Percentiles rank a stretch among this genome's conserved stretches.
Conservation (phyloP, 2,329 filamentous ascomycete genomes). For the Epichloe sp. region DNA sequence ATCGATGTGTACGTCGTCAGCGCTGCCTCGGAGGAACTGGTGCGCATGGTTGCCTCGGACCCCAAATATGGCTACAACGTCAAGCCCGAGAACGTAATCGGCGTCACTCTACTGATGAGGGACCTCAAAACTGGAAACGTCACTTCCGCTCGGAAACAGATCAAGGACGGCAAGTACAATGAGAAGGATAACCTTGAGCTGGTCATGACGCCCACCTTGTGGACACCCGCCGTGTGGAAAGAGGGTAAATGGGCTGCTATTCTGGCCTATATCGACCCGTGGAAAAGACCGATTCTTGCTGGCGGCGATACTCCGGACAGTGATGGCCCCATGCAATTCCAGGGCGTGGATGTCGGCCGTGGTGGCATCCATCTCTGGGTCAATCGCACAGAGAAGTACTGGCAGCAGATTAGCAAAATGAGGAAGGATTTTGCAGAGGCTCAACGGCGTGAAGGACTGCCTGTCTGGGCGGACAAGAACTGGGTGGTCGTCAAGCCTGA, state of each 20-base stretch:
- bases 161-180: slow-evolving; percentile 23
- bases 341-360: slow-evolving; percentile 27
- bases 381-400: slow-evolving; percentile 23
- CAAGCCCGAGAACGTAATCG: slow-evolving; percentile 29
- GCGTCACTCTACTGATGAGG: slow-evolving; percentile 25
- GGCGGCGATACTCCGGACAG: slow-evolving; percentile 30
- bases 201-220: slow-evolving; percentile 27
- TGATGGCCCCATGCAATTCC: slow-evolving; percentile 31
- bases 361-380: slow-evolving; percentile 30
- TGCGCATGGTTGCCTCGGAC: slow-evolving; percentile 32
- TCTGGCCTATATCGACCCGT: slow-evolving; percentile 27
- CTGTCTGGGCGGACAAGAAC: slow-evolving; percentile 30
- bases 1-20: slow-evolving; percentile 31
- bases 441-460: slow-evolving; percentile 21
- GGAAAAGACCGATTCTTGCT: slow-evolving; percentile 28
- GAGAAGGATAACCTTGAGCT: slow-evolving; percentile 24
- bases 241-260: slow-evolving; percentile 31
- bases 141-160: slow-evolving; percentile 26
- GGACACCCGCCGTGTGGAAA: slow-evolving; percentile 30
- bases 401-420: slow-evolving; percentile 23
- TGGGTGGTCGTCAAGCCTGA: slow-evolving; percentile 29
- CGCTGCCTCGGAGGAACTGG: slow-evolving; percentile 29
- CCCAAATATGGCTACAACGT: slow-evolving; percentile 33
- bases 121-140: slow-evolving; percentile 16
- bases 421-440: slow-evolving; percentile 20